Conservation (phyloP, 805 yeast species). For the Cyberlindnera sargentensis region DNA sequence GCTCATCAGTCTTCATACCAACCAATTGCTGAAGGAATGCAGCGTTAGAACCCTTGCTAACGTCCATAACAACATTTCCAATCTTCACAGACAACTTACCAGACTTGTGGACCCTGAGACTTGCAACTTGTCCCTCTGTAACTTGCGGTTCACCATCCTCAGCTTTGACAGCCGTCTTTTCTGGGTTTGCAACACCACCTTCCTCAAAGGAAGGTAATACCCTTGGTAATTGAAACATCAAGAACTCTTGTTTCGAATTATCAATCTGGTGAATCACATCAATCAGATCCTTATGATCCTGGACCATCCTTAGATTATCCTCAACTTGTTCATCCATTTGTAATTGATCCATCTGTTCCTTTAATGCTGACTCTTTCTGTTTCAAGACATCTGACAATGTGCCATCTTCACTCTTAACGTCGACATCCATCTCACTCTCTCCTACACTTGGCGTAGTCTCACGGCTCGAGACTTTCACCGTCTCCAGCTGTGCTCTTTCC, state of each 20-base stretch:
- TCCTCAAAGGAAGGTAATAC: conserved; percentile 28
- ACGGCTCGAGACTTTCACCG: conserved; percentile 6
- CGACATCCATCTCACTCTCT: conserved; percentile 4
- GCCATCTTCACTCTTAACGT: conserved; percentile 20
- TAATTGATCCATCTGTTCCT: conserved; percentile 24
- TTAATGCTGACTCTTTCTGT: conserved; percentile 22
- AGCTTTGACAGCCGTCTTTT: conserved; percentile 1
- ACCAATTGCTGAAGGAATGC: conserved; percentile 70
- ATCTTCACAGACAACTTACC: conserved; percentile 73
- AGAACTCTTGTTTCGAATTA: conserved; percentile 27
- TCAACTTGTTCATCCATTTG: conserved; percentile 28
- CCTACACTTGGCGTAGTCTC: conserved; percentile 18
- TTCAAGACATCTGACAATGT: conserved; percentile 14
- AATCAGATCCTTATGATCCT: conserved; percentile 34
- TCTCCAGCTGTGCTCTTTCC: conserved; percentile 22
- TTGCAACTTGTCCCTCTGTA: conserved; percentile 62
- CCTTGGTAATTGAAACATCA: conserved; percentile 34
- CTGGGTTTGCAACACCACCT: conserved; percentile 1
- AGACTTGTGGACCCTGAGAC: conserved; percentile 69
- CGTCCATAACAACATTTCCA: conserved; percentile 63
- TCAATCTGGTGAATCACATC: conserved; percentile 22
- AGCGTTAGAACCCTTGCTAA: conserved; percentile 63
- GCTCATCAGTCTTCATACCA: conserved; percentile 80
- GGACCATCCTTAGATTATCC: conserved; percentile 28
- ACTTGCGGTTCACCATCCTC: conserved; percentile 5